A percentile compares a stretch with the other conserved stretches of the same genome.
phyloP scores from a whole-genome alignment of 2,329 filamentous ascomycete genomes.

The Claviceps fusiformis region DNA sequence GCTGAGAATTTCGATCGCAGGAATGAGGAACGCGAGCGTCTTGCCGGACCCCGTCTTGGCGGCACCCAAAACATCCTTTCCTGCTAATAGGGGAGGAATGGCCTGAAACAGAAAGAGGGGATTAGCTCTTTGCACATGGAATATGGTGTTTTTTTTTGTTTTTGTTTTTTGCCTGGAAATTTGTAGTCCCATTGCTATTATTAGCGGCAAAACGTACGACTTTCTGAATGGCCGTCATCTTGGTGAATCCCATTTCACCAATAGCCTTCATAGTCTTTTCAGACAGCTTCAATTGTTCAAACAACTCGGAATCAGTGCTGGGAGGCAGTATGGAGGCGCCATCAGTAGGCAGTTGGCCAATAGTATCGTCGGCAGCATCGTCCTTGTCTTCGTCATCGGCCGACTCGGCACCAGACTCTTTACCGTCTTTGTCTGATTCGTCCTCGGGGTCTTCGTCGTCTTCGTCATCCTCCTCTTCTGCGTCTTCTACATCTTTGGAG shows the following conservation, averaged over 20 bases:
- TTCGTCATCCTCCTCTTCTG: constrained; percentile 14
- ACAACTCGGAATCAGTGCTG: constrained; percentile 52
- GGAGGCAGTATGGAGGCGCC: constrained; percentile 37
- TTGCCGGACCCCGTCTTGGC: constrained; percentile 96
- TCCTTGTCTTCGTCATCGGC: constrained; percentile 5
- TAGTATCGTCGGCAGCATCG: constrained; percentile 14
- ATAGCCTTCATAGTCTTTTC: constrained; percentile 84
- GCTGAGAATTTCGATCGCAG: constrained; percentile 84
- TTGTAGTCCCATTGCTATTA: neutral
- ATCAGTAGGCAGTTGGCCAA: constrained; percentile 22
- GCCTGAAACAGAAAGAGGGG: constrained; percentile 23
- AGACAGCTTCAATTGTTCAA: constrained; percentile 71
- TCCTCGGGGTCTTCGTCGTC: constrained; percentile 9
- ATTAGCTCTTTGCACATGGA: neutral
- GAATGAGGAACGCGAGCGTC: constrained; percentile 87
- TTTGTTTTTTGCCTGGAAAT: neutral
- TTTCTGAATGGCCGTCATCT: constrained; percentile 90
- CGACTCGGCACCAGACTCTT: constrained; percentile 10
- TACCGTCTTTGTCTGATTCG: constrained; percentile 13
- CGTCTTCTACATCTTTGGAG: constrained; percentile 16
- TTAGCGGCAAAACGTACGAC: constrained; percentile 23
- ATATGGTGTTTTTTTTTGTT: neutral
- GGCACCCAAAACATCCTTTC: constrained; percentile 83
- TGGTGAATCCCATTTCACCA: constrained; percentile 80
- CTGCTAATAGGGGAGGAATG: constrained; percentile 78